phyloP scores from a whole-genome alignment of 257 asterid genomes.

The Verbascum thapsus region DNA sequence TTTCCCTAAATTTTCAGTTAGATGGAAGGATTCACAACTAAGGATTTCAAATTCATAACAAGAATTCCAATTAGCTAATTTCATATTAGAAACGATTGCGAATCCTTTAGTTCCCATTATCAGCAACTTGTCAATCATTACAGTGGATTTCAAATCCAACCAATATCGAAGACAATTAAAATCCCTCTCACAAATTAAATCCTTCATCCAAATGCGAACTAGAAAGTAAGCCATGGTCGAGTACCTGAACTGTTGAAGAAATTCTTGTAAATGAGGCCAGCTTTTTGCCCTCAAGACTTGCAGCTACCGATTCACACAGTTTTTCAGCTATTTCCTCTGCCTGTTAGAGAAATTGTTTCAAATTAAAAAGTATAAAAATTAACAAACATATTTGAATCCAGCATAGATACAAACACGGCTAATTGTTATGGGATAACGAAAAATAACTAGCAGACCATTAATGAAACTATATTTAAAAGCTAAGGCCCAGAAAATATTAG shows the following conservation, averaged over 20 bases:
- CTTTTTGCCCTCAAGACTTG: slow-evolving; percentile 92
- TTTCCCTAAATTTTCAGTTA: no score
- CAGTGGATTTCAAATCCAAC: no score
- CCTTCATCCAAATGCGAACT: no score
- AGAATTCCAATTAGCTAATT: no score
- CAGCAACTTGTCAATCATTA: no score
- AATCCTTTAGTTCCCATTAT: no score
- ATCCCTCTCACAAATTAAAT: no score
- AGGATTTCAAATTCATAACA: no score
- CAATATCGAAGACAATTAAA: no score
- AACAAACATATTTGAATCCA: background rate
- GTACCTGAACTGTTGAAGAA: slow-evolving; percentile 93
- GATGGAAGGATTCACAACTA: no score
- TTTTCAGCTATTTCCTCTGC: slow-evolving; percentile 99
- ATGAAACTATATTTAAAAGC: background rate
- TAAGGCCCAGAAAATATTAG: slow-evolving; percentile 8
- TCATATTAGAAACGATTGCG: no score
- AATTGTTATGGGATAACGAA: background rate
- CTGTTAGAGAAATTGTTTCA: slow-evolving; percentile 43
- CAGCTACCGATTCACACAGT: slow-evolving; percentile 95
- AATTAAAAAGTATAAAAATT: background rate
- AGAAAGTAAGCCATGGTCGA: background rate
- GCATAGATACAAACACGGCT: background rate
- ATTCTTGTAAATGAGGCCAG: slow-evolving; percentile 88
- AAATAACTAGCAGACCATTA: slow-evolving; percentile 3